These are phyloP conservation scores for Fusarium penzigii DNA, from an alignment of 2,329 filamentous ascomycete genomes.

Conservation along the genomic window DNA sequence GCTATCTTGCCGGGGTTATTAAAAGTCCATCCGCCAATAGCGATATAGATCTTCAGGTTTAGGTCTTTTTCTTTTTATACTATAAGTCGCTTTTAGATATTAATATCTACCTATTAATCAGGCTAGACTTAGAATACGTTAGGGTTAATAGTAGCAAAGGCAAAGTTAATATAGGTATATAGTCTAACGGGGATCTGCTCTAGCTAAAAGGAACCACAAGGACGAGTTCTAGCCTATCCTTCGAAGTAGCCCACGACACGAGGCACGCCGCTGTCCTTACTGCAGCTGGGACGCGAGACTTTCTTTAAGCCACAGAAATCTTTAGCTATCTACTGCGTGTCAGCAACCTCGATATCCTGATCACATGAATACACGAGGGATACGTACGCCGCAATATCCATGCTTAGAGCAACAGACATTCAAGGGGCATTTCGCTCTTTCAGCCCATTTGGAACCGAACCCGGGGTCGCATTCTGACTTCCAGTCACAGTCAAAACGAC, in stretches of 20 bases:
- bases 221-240: neutral
- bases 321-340: constrained; percentile 1
- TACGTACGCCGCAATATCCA: constrained; percentile 13
- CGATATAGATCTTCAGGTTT: constrained; percentile 38
- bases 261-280: neutral
- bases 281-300: neutral
- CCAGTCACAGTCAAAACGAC: constrained; percentile 4
- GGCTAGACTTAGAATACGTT: neutral
- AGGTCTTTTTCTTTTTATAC: constrained; percentile 31
- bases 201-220: constrained; percentile 6
- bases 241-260: constrained; percentile 15
- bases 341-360: neutral
- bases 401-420: constrained; percentile 13
- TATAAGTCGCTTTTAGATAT: neutral
- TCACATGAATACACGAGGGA: too few species aligned
- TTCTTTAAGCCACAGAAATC: constrained; percentile 8
- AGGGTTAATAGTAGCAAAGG: constrained; percentile 10
- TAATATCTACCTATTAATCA: neutral
- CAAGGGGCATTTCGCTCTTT: constrained; percentile 3
- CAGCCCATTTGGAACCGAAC: constrained; percentile 1
- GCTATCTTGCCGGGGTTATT: constrained; percentile 35
- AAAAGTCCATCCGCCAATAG: constrained; percentile 45
- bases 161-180: constrained; percentile 14
- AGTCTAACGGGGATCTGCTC: constrained; percentile 7
- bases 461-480: constrained; percentile 10